Evolutionary conservation across 176 grass and related monocot genomes (phyloP).

Genomic region (Ananas comosus): DNA sequence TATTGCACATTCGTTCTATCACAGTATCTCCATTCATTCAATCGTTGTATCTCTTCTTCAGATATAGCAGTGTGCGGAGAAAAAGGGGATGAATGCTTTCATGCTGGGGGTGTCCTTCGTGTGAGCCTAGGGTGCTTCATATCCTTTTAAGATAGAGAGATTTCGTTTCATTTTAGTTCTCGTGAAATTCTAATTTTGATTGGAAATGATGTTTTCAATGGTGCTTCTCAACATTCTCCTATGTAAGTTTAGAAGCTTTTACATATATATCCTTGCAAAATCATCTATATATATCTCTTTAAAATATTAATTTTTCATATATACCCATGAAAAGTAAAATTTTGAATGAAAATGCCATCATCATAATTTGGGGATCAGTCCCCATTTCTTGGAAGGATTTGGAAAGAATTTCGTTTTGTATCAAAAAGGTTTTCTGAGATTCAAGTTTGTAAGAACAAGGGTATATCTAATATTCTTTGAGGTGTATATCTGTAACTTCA

Average conservation of each 20-base stretch:
- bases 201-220: background rate
- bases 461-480: background rate
- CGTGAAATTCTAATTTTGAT: background rate
- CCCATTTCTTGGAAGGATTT: background rate
- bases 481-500: no score
- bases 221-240: no score
- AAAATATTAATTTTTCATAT: background rate
- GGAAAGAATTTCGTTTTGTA: background rate
- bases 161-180: background rate
- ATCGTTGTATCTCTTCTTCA: slow-evolving; percentile 23
- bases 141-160: slow-evolving; percentile 24
- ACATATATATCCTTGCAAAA: background rate
- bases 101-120: slow-evolving; percentile 60
- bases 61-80: slow-evolving; percentile 56
- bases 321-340: background rate
- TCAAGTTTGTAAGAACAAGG: background rate
- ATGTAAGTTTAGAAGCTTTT: background rate
- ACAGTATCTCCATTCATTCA: background rate
- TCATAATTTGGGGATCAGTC: no score
- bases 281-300: background rate
- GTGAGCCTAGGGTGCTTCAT: slow-evolving; percentile 88
- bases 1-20: background rate
- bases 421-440: background rate
- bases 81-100: slow-evolving; percentile 56
- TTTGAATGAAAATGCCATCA: background rate